phyloP scores from a whole-genome alignment of 352 stramenopile genomes.

The Phytopythium montanum region DNA sequence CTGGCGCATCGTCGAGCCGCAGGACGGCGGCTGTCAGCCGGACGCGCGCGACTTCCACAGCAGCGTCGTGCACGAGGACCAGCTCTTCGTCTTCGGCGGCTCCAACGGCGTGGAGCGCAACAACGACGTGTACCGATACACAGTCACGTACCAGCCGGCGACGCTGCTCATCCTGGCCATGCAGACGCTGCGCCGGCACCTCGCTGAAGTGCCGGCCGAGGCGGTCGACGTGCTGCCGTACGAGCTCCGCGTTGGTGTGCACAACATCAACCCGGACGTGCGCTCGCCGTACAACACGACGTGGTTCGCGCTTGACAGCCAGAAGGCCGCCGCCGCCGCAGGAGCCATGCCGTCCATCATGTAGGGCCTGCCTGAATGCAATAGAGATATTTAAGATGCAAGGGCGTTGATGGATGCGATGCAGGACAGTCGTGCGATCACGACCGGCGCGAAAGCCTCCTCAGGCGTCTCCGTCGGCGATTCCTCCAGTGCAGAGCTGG shows the following conservation, averaged over 20 bases:
- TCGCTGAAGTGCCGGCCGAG: constrained; percentile 34
- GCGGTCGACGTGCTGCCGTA: constrained; percentile 47
- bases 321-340: constrained; percentile 25
- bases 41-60: constrained; percentile 84
- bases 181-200: constrained; percentile 49
- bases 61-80: constrained; percentile 62
- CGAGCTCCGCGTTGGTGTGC: constrained; percentile 58
- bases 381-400: constrained; percentile 41
- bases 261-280: constrained; percentile 74
- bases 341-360: constrained; percentile 30
- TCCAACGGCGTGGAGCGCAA: constrained; percentile 83
- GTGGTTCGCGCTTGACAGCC: constrained; percentile 57
- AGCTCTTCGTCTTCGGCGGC: constrained; percentile 81
- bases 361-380: background rate
- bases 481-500: constrained; percentile 58
- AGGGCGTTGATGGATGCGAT: constrained; percentile 3
- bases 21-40: constrained; percentile 60
- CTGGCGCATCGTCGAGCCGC: constrained; percentile 57
- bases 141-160: constrained; percentile 50
- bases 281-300: constrained; percentile 54
- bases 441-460: background rate
- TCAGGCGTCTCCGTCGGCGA: constrained; percentile 62
- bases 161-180: constrained; percentile 70
- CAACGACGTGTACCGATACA: constrained; percentile 77
- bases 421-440: background rate